phyloP scores from a whole-genome alignment of 2,329 filamentous ascomycete genomes.

The Didymella pomorum region DNA sequence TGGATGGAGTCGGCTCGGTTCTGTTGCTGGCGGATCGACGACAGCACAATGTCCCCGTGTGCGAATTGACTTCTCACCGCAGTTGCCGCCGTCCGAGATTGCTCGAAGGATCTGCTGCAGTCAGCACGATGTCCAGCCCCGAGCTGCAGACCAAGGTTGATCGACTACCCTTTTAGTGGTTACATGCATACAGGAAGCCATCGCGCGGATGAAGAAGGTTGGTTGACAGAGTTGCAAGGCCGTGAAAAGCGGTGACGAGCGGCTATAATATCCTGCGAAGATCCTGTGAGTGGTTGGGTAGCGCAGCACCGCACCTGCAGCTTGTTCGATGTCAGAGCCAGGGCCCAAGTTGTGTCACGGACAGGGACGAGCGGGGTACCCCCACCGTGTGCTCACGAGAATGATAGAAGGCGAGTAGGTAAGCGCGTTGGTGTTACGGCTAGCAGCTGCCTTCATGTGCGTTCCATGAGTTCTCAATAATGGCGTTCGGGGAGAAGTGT shows the following conservation, averaged over 20 bases:
- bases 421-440: too few relatives aligned
- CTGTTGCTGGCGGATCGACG: background rate
- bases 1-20: background rate
- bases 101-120: background rate
- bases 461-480: too few relatives aligned
- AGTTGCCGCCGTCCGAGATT: background rate
- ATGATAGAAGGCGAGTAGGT: too few relatives aligned
- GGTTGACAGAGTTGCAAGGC: background rate
- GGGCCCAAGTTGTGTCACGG: too few relatives aligned
- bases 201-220: background rate
- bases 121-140: background rate
- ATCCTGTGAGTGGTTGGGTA: background rate
- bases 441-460: too few relatives aligned
- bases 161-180: background rate
- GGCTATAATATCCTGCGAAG: background rate
- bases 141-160: background rate
- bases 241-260: background rate
- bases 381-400: too few relatives aligned
- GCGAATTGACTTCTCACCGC: background rate
- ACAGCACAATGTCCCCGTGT: background rate
- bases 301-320: too few relatives aligned
- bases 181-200: background rate
- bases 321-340: too few relatives aligned
- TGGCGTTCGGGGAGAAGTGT: background rate
- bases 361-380: too few relatives aligned